Percentiles rank a stretch among this genome's conserved stretches.
Conservation (phyloP, 169 alveolate genomes). For the Cryptosporidium parvum region DNA sequence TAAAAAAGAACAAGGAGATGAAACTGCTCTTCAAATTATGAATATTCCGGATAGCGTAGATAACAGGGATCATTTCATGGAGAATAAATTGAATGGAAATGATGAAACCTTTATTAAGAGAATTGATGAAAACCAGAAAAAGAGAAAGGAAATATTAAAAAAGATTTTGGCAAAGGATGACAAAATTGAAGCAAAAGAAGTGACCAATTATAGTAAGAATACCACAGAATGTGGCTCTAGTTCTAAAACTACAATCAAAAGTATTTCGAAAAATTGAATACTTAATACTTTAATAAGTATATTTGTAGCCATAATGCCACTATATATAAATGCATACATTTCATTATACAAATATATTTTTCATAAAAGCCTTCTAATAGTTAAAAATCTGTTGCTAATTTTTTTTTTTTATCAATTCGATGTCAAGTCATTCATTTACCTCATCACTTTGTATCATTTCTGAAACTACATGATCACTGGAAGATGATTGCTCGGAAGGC, state of each 20-base stretch:
- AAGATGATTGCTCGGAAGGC: not conserved
- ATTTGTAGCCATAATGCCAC: not conserved
- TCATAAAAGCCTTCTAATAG: not conserved
- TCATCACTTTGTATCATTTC: conserved; percentile 34
- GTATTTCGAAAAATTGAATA: conserved; percentile 14
- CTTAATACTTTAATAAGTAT: not conserved
- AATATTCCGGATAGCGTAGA: conserved; percentile 84
- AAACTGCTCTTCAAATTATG: conserved; percentile 72
- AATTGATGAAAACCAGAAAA: conserved; percentile 18
- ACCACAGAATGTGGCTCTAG: not conserved
- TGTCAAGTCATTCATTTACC: not conserved
- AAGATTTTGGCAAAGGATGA: conserved; percentile 9
- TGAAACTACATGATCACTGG: conserved; percentile 9
- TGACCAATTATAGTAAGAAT: not conserved
- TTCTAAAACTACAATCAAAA: conserved; percentile 21
- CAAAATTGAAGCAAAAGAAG: not conserved
- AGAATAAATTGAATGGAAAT: conserved; percentile 45
- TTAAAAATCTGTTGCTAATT: not conserved
- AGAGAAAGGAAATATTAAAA: conserved; percentile 25
- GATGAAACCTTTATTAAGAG: conserved; percentile 9
- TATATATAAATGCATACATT: not conserved
- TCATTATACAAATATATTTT: not conserved
- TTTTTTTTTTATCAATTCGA: not conserved
- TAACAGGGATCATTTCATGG: conserved; percentile 81
- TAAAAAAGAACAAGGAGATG: conserved; percentile 78